phyloP scores from a whole-genome alignment of 805 yeast genomes.

The Blastobotrys mokoenaii region DNA sequence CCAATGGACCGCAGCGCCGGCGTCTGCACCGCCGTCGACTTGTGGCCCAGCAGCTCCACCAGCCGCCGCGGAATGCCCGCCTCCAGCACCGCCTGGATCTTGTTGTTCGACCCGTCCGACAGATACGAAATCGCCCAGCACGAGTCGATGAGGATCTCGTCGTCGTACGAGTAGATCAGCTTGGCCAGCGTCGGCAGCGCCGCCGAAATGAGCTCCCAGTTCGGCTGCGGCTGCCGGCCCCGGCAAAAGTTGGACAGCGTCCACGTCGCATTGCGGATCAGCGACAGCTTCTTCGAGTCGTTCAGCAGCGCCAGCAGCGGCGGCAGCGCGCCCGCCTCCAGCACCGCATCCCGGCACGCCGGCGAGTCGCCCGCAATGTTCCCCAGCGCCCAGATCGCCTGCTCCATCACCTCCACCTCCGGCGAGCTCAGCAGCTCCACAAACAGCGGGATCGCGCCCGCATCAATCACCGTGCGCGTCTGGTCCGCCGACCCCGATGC shows the following conservation, averaged over 20 bases:
- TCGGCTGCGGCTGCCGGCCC: conserved; percentile 94
- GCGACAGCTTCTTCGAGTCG: conserved; percentile 68
- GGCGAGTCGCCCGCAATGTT: conserved; percentile 98
- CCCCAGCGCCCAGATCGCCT: conserved; percentile 98
- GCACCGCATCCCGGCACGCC: conserved; percentile 79
- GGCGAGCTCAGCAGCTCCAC: conserved; percentile 73
- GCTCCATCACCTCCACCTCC: conserved; percentile 90
- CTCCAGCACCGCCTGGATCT: conserved; percentile 94
- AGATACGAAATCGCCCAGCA: conserved; percentile 98
- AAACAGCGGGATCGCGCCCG: conserved; percentile 89
- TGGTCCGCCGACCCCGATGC: conserved; percentile 91
- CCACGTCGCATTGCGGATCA: conserved; percentile 97
- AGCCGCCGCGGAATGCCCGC: conserved; percentile 91
- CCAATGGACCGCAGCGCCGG: conserved; percentile 98
- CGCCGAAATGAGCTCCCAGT: conserved; percentile 78
- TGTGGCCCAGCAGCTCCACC: conserved; percentile 82
- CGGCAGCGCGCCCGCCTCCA: conserved; percentile 77
- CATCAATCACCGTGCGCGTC: conserved; percentile 82
- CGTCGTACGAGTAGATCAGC: conserved; percentile 81
- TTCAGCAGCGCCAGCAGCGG: conserved; percentile 76
- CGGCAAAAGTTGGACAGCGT: conserved; percentile 93
- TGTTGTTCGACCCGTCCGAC: conserved; percentile 86
- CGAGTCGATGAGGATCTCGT: conserved; percentile 92
- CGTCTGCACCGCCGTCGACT: conserved; percentile 81
- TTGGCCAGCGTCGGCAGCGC: conserved; percentile 90